Evolutionary conservation across 352 stramenopile species (phyloP).

Genomic region (Pythium sp.): DNA sequence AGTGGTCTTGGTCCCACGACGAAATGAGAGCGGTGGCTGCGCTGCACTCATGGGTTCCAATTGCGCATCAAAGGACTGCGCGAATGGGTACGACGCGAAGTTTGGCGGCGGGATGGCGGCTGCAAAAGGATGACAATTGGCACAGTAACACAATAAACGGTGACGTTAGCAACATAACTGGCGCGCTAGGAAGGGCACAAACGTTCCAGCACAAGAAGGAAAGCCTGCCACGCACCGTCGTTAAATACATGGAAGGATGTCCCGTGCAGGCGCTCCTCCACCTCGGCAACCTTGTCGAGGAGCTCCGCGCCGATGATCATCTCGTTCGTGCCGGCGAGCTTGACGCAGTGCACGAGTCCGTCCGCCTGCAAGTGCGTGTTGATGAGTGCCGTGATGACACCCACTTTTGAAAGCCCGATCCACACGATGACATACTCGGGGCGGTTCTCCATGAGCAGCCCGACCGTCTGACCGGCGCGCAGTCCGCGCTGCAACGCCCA

Average conservation of each 20-base stretch:
- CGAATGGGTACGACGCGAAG: slow-evolving; percentile 25
- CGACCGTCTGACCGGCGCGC: slow-evolving; percentile 59
- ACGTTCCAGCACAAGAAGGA: background rate
- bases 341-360: slow-evolving; percentile 72
- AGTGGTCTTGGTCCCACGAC: slow-evolving; percentile 37
- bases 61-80: slow-evolving; percentile 43
- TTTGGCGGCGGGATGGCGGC: slow-evolving; percentile 16
- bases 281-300: slow-evolving; percentile 34
- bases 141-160: background rate
- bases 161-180: background rate
- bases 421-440: slow-evolving; percentile 81
- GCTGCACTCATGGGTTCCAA: slow-evolving; percentile 28
- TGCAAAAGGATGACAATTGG: slow-evolving; percentile 6
- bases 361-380: slow-evolving; percentile 76
- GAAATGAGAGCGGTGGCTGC: slow-evolving; percentile 23
- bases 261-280: slow-evolving; percentile 33
- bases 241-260: slow-evolving; percentile 53
- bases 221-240: slow-evolving; percentile 27
- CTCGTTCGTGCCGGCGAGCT: slow-evolving; percentile 53
- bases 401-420: slow-evolving; percentile 82
- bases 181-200: background rate
- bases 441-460: slow-evolving; percentile 84
- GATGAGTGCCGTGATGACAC: slow-evolving; percentile 81
- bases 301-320: slow-evolving; percentile 74
- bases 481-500: slow-evolving; percentile 61